Evolutionary conservation across 2,329 filamentous ascomycete species (phyloP).

Genomic region (Aspergillus awamori): DNA sequence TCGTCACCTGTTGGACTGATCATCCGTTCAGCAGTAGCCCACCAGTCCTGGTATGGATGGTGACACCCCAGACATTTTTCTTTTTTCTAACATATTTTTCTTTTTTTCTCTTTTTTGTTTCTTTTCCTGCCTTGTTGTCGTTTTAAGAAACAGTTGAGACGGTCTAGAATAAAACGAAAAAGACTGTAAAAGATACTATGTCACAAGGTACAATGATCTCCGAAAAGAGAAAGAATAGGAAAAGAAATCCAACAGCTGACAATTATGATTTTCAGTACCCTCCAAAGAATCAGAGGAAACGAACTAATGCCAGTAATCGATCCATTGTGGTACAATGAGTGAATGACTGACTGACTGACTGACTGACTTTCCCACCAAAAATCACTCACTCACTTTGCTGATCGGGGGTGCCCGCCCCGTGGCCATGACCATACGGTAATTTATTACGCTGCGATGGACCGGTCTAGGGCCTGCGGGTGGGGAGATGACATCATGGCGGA

Average conservation of each 20-base stretch:
- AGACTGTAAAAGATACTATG: background rate
- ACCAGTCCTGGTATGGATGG: background rate
- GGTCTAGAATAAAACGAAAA: background rate
- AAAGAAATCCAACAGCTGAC: slow-evolving; percentile 1
- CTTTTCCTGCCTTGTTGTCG: background rate
- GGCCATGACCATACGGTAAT: slow-evolving; percentile 18
- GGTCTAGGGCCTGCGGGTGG: slow-evolving; percentile 32
- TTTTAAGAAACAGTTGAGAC: background rate
- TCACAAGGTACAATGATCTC: background rate
- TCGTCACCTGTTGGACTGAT: slow-evolving; percentile 8
- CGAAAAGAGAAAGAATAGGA: slow-evolving; percentile 1
- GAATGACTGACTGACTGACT: background rate
- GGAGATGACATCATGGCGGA: slow-evolving; percentile 29
- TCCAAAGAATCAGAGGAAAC: too few relatives aligned
- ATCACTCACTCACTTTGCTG: slow-evolving; percentile 18
- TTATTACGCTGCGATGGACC: slow-evolving; percentile 28
- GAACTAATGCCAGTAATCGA: too few relatives aligned
- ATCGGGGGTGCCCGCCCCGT: slow-evolving; percentile 15
- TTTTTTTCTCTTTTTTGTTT: background rate
- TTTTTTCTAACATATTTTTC: background rate
- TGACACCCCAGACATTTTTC: background rate
- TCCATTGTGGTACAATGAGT: background rate
- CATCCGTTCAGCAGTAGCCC: slow-evolving; percentile 6
- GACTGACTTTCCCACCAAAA: slow-evolving; percentile 8
- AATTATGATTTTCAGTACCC: background rate